Conservation (phyloP, 2,329 filamentous ascomycete genomes). For the Colletotrichum sp. region DNA sequence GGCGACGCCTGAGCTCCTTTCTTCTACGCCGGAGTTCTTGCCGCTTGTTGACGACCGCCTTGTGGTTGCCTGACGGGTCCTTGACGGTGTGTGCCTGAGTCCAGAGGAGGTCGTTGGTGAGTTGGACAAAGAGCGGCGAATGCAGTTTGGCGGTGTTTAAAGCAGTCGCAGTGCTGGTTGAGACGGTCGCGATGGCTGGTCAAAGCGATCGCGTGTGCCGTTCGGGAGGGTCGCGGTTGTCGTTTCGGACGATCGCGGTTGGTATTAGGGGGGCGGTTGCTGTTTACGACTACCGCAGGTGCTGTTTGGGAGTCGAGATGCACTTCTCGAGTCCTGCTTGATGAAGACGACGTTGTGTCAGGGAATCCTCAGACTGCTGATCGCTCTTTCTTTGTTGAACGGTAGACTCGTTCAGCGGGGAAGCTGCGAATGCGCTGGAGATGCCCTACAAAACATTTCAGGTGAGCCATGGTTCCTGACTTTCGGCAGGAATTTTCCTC, state of each 20-base stretch:
- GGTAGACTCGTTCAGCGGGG: slow-evolving; percentile 4
- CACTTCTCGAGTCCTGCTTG: not conserved
- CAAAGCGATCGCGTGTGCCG: slow-evolving; percentile 41
- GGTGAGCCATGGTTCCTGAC: slow-evolving; percentile 19
- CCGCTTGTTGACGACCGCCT: slow-evolving; percentile 35
- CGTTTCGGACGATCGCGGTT: not conserved
- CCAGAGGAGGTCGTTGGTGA: slow-evolving; percentile 50
- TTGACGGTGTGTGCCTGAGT: slow-evolving; percentile 26
- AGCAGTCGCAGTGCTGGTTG: not conserved
- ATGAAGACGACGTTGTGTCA: not conserved
- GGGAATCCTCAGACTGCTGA: not conserved
- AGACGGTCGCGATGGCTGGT: not conserved
- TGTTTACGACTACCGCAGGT: not conserved
- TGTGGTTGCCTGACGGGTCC: slow-evolving; percentile 22
- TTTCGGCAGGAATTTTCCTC: slow-evolving; percentile 18
- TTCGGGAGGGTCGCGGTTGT: not conserved
- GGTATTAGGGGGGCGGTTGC: not conserved
- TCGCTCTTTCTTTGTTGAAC: slow-evolving; percentile 5
- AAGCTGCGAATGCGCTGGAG: not conserved
- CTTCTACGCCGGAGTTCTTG: slow-evolving; percentile 36
- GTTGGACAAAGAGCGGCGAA: slow-evolving; percentile 72
- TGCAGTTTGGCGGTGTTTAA: slow-evolving; percentile 65
- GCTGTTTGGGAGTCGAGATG: not conserved
- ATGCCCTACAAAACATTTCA: slow-evolving; percentile 6
- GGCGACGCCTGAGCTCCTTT: slow-evolving; percentile 38